These are phyloP conservation scores for Beauveria asiatica DNA, from an alignment of 2,329 filamentous ascomycete genomes.

Conservation along the genomic window DNA sequence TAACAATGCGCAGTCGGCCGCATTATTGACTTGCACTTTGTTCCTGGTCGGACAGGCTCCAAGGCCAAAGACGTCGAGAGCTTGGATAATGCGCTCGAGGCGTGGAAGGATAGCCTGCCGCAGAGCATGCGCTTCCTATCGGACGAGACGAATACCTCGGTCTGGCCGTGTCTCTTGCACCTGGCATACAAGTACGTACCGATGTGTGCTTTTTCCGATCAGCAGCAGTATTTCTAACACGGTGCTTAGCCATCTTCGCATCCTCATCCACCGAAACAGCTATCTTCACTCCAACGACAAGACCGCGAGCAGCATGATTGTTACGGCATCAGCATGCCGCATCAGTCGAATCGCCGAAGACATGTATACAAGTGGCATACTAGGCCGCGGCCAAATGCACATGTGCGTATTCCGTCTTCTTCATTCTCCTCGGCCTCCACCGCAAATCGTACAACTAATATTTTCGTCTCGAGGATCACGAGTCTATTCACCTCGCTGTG, in stretches of 20 bases:
- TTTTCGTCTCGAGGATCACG: constrained; percentile 20
- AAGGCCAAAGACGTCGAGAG: constrained; percentile 20
- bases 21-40: constrained; percentile 29
- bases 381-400: constrained; percentile 31
- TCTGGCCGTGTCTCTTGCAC: constrained; percentile 29
- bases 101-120: constrained; percentile 27
- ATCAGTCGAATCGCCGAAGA: constrained; percentile 31
- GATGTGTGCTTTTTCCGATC: too few species aligned
- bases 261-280: constrained; percentile 27
- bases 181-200: constrained; percentile 27
- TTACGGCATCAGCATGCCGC: constrained; percentile 24
- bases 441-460: neutral
- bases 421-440: neutral
- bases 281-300: constrained; percentile 22
- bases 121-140: constrained; percentile 21
- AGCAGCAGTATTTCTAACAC: neutral
- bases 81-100: constrained; percentile 23
- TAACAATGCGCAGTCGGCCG: constrained; percentile 21
- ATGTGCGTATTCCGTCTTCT: constrained; percentile 17
- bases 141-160: constrained; percentile 25
- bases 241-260: constrained; percentile 23
- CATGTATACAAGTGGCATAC: constrained; percentile 26
- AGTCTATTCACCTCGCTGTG: constrained; percentile 30
- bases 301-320: constrained; percentile 21
- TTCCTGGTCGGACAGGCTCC: constrained; percentile 23